These are phyloP conservation scores for Eucalyptus tenuipes DNA, from an alignment of 345 rosid species.

Conservation along the genomic window DNA sequence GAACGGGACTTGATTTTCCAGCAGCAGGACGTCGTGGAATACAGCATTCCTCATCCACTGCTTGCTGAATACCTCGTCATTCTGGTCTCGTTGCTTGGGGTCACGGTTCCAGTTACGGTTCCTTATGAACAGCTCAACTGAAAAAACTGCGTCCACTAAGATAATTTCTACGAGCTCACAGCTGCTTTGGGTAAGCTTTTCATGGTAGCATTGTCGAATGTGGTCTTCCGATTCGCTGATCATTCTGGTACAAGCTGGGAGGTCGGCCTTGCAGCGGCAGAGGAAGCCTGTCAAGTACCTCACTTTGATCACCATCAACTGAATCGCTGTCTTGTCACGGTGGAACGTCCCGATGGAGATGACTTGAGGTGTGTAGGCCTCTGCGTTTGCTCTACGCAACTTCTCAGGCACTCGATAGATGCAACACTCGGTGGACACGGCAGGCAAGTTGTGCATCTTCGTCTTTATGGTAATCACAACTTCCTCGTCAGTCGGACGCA, in stretches of 20 bases:
- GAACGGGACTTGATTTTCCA: slow-evolving; percentile 8
- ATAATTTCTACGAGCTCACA: slow-evolving; percentile 14
- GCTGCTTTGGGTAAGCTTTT: background rate
- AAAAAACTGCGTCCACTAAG: slow-evolving; percentile 12
- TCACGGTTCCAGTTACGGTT: background rate
- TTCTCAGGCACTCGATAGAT: background rate
- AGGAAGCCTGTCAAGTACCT: slow-evolving; percentile 12
- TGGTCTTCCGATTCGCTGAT: slow-evolving; percentile 5
- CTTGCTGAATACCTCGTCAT: slow-evolving; percentile 13
- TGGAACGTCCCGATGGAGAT: slow-evolving; percentile 2
- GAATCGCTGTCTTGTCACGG: background rate
- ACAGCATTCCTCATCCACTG: slow-evolving; percentile 10
- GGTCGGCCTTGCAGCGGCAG: background rate
- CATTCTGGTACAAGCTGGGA: background rate
- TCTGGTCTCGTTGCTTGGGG: background rate
- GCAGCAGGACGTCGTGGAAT: slow-evolving; percentile 2
- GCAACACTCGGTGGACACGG: background rate
- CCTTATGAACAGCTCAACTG: slow-evolving; percentile 16
- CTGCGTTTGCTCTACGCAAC: background rate
- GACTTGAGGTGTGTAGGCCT: background rate
- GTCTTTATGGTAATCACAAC: background rate
- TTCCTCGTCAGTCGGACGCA: background rate
- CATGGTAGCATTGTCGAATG: slow-evolving; percentile 13
- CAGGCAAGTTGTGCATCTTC: background rate
- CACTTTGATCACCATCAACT: slow-evolving; percentile 5